Conservation (phyloP, 2,329 filamentous ascomycete genomes). For the Pseudogymnoascus sp. region DNA sequence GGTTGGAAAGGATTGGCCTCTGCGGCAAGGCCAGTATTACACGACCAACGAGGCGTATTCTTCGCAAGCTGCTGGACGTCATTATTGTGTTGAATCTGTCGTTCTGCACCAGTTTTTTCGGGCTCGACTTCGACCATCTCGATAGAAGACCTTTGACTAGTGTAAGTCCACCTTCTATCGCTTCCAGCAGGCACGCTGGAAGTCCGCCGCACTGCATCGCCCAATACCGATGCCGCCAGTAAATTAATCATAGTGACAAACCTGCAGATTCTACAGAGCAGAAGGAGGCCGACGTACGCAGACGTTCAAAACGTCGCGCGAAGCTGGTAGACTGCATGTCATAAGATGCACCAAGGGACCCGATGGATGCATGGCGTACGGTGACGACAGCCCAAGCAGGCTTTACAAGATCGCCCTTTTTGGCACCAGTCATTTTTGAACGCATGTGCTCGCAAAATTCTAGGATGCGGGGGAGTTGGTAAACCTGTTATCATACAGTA, state of each 20-base stretch:
- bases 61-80: background rate
- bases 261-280: background rate
- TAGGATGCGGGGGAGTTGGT: background rate
- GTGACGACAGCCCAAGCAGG: background rate
- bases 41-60: background rate
- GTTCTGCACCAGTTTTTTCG: background rate
- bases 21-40: background rate
- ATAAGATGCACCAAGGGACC: background rate
- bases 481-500: background rate
- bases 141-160: background rate
- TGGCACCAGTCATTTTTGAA: background rate
- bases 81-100: background rate
- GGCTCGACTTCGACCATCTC: background rate
- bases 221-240: background rate
- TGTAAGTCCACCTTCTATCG: background rate
- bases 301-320: background rate
- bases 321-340: background rate
- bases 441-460: background rate
- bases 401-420: background rate
- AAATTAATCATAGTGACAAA: background rate
- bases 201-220: background rate
- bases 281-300: background rate
- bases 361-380: background rate
- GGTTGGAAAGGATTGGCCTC: constrained; percentile 40
- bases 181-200: background rate